Base-by-base conservation (phyloP, 1,284 basidiomycete genomes). In the Fomes fomentarius region DNA sequence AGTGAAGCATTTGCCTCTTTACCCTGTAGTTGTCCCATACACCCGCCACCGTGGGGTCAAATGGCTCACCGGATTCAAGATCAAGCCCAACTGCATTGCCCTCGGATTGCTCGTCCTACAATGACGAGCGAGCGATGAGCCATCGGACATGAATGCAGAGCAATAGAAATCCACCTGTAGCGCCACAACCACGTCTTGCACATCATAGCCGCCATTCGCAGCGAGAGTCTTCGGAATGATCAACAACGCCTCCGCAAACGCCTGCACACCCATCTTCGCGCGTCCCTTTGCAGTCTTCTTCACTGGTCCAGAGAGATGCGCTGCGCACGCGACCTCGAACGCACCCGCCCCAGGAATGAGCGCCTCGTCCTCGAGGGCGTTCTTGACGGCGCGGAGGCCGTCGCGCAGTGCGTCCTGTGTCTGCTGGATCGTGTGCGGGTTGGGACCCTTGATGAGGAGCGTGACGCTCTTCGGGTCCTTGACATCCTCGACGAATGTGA, bases 11-110 rank as follows among this genome's bases (percentile, higher is more conserved):
- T 69, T 99, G 97, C 59, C 96, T 81, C 79, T 99, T 99, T 58
- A 99, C 97, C 56, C 97, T 82, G 73, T 98, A 99, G 75, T 99
- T 99, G 74, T 99, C 97, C 96, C 96, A 99, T 17, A 99, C 88
- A 35, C 97, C 97, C 68, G 94, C 90, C 4, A 93, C 88, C 14
- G 93, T 91, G 6, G 97, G 96, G 69, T 99, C 96, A 69, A 97
- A 93, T 3, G 96, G 95, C 72, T 98, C 95, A 54, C 97, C 97
- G 26, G 94, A 93, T 69, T 94, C 80, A 38, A 99, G 79, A 73
- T 99, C 93, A 60, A 99, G 74, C 24, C 97, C 97, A 57, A 97
- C 95, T 35, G 84, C 76, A 61, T 93, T 93, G 25, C 94, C 95
- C 61, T 97, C 95, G 0, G 89, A 87, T 66, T 93, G 88, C 70